Percentiles rank a stretch among this genome's conserved stretches.
Evolutionary conservation across 352 stramenopile species (phyloP).

Genomic region (Phytophthora cryptogea): DNA sequence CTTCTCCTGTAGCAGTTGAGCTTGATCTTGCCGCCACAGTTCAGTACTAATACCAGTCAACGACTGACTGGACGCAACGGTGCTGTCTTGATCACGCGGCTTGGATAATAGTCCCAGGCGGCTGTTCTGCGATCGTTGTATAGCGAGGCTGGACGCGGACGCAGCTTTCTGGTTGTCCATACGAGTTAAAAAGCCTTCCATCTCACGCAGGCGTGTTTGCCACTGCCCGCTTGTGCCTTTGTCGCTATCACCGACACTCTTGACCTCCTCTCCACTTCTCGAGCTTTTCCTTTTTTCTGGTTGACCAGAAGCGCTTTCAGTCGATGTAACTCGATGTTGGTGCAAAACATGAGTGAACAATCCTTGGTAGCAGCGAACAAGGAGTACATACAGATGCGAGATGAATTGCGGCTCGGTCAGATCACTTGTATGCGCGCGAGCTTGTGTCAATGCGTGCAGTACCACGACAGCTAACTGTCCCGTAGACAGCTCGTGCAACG

Average conservation of each 20-base stretch:
- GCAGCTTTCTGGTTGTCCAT: conserved; percentile 16
- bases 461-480: conserved; percentile 61
- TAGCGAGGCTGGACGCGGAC: neutral
- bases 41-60: conserved; percentile 26
- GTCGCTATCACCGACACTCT: neutral
- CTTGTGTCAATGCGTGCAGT: conserved; percentile 56
- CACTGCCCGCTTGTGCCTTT: conserved; percentile 27
- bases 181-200: conserved; percentile 59
- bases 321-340: conserved; percentile 1
- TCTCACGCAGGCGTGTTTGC: conserved; percentile 47
- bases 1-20: conserved; percentile 58
- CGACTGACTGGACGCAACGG: neutral
- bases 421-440: conserved; percentile 35
- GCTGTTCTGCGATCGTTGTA: conserved; percentile 23
- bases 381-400: conserved; percentile 47
- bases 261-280: conserved; percentile 2
- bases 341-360: conserved; percentile 42
- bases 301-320: neutral
- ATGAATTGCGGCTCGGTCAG: conserved; percentile 59
- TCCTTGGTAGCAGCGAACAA: conserved; percentile 67
- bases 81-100: conserved; percentile 10
- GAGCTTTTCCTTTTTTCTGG: conserved; percentile 9
- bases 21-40: conserved; percentile 42
- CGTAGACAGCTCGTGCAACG: conserved; percentile 44
- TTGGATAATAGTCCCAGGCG: conserved; percentile 34